Evolutionary conservation across 306 rosid genomes (phyloP), one percentile per base, ranked within the genome.

Genomic region (Casuarina equisetifolia): DNA sequence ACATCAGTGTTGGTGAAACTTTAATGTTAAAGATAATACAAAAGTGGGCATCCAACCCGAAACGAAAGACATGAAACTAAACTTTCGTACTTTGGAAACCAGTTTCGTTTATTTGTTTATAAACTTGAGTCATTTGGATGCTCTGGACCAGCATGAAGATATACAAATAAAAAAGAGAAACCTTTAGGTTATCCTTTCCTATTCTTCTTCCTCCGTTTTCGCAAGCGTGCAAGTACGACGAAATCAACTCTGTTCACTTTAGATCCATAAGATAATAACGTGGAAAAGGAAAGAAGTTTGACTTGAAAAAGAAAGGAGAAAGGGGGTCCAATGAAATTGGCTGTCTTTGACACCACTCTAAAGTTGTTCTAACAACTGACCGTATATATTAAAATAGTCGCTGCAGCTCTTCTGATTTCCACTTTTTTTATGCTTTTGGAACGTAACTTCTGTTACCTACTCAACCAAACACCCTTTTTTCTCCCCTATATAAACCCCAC

Each of bases 301-400:
- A 82, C 88, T 88, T 91, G 19, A 63, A 25, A 57, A 55, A 83
- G 68, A 75, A 89, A 87, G 96, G 81, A 82, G 68, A 75, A 89
- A 87, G 96, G 81, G 80, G 88, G 76, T 78, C 81, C 76, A 83
- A 66, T 32, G 19, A 68, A 82, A 69, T 82, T 69, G 88, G 77
- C 58, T 91, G 82, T 84, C 96, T 91, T 89, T 58, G 89, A 91
- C 85, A 87, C 78, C 85, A 91, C 89, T 87, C 90, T 79, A 76
- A 63, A 85, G 93, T 84, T 80, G 91, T 86, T 88, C 82, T 66
- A 85, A 90, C 89, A 81, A 86, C 85, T 78, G 72, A 42, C 64
- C 79, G 13, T 55, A 61, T 74, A 46, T 40, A 43, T 9, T 9
- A 25, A 57, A 39, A 54, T 10, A 15, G 16, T 69, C 46, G 46